Percentiles rank a stretch among this genome's conserved stretches.
These are phyloP conservation scores for Durio zibethinus DNA, from an alignment of 345 rosid genomes.

Conservation along the genomic window DNA sequence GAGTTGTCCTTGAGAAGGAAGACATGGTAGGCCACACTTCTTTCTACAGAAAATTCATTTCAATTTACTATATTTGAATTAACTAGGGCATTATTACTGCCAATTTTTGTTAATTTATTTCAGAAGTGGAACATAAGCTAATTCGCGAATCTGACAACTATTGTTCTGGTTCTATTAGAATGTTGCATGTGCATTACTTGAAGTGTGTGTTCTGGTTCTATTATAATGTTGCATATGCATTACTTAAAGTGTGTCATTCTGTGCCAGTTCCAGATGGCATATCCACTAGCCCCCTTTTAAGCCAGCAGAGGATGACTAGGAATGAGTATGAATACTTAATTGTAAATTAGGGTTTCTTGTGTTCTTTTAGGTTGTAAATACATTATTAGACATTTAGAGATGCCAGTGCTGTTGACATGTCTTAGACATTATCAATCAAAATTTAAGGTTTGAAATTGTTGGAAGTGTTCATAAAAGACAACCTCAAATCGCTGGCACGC, in stretches of 20 bases:
- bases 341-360: background rate
- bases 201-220: background rate
- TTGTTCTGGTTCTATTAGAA: background rate
- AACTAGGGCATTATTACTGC: background rate
- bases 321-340: background rate
- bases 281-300: background rate
- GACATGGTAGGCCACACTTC: slow-evolving; percentile 56
- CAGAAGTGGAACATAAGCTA: background rate
- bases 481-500: background rate
- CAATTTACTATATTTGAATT: background rate
- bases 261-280: background rate
- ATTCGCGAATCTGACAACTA: background rate
- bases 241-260: background rate
- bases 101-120: background rate
- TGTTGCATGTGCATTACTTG: background rate
- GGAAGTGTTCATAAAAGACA: background rate
- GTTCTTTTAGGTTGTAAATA: background rate
- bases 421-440: background rate
- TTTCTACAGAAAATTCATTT: background rate
- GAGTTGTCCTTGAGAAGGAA: slow-evolving; percentile 74
- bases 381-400: background rate
- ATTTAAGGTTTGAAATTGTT: background rate
- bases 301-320: background rate
- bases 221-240: background rate
- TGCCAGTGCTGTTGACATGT: background rate